These are phyloP conservation scores for Cryptococcus depauperatus DNA, from an alignment of 1,284 basidiomycete genomes.

Conservation along the genomic window DNA sequence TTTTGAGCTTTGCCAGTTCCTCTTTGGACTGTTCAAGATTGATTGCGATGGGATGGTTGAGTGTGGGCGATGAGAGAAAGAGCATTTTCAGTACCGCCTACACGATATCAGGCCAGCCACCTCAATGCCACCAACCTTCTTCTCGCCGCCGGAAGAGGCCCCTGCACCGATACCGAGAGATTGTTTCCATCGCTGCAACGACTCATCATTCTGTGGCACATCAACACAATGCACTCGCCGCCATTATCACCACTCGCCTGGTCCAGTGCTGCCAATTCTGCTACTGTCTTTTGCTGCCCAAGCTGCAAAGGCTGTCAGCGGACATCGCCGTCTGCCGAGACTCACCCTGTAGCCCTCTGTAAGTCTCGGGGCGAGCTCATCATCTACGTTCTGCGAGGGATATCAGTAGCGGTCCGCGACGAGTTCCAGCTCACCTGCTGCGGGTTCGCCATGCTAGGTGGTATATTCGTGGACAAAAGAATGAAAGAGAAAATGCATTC, in stretches of 20 bases:
- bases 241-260: conserved; percentile 24
- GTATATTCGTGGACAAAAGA: background rate
- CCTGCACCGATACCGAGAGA: conserved; percentile 48
- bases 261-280: conserved; percentile 48
- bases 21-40: conserved; percentile 45
- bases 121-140: conserved; percentile 28
- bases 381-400: conserved; percentile 20
- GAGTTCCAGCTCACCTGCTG: conserved; percentile 15
- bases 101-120: conserved; percentile 52
- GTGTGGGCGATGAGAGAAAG: conserved; percentile 47
- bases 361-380: conserved; percentile 38
- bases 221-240: background rate
- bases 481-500: no score
- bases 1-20: conserved; percentile 47
- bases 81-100: conserved; percentile 45
- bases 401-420: background rate
- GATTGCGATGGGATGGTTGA: conserved; percentile 46
- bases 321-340: background rate
- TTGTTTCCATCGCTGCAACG: conserved; percentile 52
- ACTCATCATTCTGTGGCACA: conserved; percentile 51
- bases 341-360: conserved; percentile 44
- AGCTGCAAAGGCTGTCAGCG: conserved; percentile 22
- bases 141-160: conserved; percentile 26
- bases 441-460: conserved; percentile 19
- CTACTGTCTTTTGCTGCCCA: conserved; percentile 47